Base-by-base conservation (phyloP, 2,329 filamentous ascomycete species). In the Chrysosporium queenslandicum region DNA sequence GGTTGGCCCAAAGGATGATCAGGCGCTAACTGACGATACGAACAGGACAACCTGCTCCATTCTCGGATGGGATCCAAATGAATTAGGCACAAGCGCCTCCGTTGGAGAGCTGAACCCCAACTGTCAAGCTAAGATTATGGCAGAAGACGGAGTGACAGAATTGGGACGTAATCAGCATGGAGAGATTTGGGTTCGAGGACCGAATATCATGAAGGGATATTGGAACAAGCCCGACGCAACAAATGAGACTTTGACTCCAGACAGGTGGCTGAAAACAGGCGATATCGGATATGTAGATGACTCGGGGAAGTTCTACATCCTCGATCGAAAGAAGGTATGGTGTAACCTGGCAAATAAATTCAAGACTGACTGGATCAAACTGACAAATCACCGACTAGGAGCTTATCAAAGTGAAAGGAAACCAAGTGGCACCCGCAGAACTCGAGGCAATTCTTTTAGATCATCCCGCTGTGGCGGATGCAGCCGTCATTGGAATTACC, bases 121-220 rank as follows among this genome's bases (percentile, higher is more conserved):
- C 62, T 80, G 78, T 61, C 75, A 80, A 59, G 84, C 78, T 2
- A 82, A 80, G 63, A 75, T 92, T 54, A 76, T 90, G 61, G 75
- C 77, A 2, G 60, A 64, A 0, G 67, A 69, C 40, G 64, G 63
- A 36, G 68, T 68, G 12, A 73, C 67, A 2, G 76, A 79, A 55
- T 69, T 82, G 48, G 74, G 71, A 2, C 66, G 71, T 3, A 74
- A 77, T 43, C 70, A 80, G 61, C 72, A 75, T 2, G 87, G 87
- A 27, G 85, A 91, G 68, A 71, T 92, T 18, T 88, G 83, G 80
- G 73, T 91, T 4, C 75, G 78, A 0, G 85, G 79, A 0, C 87
- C 85, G 2, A 86, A 80, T 30, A 70, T 91, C 41, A 83, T 88
- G 77, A 80, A 79, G 55, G 82, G 85, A 4, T 94, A 94, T 67